Evolutionary conservation across 768 basidiomycete species (phyloP).

Genomic region (Candolleomyces eurysporus): DNA sequence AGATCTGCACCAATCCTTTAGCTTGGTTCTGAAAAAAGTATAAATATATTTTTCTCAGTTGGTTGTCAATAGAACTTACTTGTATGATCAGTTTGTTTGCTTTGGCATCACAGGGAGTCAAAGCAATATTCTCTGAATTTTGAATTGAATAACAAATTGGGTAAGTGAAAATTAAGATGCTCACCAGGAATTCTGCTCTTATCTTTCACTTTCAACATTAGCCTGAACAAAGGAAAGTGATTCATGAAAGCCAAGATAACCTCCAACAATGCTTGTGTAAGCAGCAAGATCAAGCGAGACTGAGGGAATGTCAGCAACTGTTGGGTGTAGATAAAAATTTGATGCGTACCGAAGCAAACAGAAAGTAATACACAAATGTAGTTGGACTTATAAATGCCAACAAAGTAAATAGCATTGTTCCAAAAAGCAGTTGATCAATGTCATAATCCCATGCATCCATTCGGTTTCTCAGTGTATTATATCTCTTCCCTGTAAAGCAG

Average conservation of each 20-base stretch:
- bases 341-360: slow-evolving; percentile 64
- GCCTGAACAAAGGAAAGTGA: slow-evolving; percentile 87
- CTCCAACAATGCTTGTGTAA: slow-evolving; percentile 61
- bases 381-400: slow-evolving; percentile 84
- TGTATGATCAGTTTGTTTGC: slow-evolving; percentile 25
- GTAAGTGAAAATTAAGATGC: slow-evolving; percentile 3
- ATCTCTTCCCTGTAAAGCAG: slow-evolving; percentile 69
- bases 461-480: slow-evolving; percentile 83
- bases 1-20: slow-evolving; percentile 47
- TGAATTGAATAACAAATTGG: no score
- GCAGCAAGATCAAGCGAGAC: slow-evolving; percentile 42
- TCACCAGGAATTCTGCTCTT: slow-evolving; percentile 78
- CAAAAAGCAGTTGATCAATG: slow-evolving; percentile 91
- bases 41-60: not conserved
- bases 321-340: slow-evolving; percentile 32
- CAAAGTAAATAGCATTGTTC: slow-evolving; percentile 85
- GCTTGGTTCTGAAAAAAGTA: slow-evolving; percentile 49
- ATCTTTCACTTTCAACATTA: slow-evolving; percentile 84
- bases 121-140: slow-evolving; percentile 17
- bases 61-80: slow-evolving; percentile 17
- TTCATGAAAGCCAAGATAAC: slow-evolving; percentile 78
- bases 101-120: slow-evolving; percentile 14
- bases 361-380: slow-evolving; percentile 76
- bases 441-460: slow-evolving; percentile 90
- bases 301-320: slow-evolving; percentile 26